Percentiles rank a stretch among this genome's conserved stretches.
These are phyloP conservation scores for Rhododendron kiyosumense DNA, from an alignment of 148 eudicot genomes.

Conservation along the genomic window DNA sequence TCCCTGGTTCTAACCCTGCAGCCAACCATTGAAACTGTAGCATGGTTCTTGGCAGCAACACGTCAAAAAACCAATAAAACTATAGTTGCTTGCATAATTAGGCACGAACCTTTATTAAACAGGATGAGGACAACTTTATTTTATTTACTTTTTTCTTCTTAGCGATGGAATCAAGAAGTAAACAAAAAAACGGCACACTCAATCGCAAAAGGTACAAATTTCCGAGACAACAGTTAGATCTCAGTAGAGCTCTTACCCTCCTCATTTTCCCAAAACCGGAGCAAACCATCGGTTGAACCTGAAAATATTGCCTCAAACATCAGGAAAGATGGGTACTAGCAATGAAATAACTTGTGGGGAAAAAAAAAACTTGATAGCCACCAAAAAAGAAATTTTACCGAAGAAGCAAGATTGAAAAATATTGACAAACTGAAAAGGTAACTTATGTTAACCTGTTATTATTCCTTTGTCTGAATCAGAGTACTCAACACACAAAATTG, in stretches of 20 bases:
- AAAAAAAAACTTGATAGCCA: background rate
- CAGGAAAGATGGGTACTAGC: background rate
- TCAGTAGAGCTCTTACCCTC: constrained; percentile 43
- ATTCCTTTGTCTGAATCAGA: constrained; percentile 75
- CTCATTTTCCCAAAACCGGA: constrained; percentile 89
- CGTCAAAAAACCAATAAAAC: background rate
- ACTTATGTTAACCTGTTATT: constrained; percentile 46
- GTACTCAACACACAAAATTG: constrained; percentile 77
- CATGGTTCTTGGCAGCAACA: background rate
- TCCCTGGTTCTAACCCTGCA: background rate
- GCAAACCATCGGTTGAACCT: constrained; percentile 83
- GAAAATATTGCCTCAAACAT: constrained; percentile 21
- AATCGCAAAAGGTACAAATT: background rate
- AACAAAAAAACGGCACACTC: background rate
- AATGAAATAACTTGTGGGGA: background rate
- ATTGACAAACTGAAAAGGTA: background rate
- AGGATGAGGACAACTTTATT: background rate
- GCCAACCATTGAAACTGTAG: background rate
- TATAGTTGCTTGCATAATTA: background rate
- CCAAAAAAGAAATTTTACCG: background rate
- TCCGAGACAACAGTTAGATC: background rate
- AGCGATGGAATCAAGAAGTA: background rate
- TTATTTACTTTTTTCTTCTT: background rate
- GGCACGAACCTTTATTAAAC: background rate
- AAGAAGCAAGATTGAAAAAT: background rate